Evolutionary conservation across 805 yeast genomes (phyloP).

Genomic region (Sungouiozyma ichnusensis): DNA sequence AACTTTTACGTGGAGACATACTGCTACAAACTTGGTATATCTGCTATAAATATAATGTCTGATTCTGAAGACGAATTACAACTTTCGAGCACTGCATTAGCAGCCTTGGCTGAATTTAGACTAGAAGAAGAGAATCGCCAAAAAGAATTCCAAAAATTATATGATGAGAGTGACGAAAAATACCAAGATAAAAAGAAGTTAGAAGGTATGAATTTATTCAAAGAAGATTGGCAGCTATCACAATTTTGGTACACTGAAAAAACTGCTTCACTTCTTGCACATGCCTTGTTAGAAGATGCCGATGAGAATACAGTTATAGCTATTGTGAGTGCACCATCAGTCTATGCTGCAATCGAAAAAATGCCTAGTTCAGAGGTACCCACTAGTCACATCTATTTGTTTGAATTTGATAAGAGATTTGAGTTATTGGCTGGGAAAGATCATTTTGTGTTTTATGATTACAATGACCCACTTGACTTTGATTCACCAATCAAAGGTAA

Average conservation of each 20-base stretch:
- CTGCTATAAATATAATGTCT: too few species aligned
- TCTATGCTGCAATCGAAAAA: constrained; percentile 67
- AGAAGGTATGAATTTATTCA: constrained; percentile 59
- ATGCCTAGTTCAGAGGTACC: constrained; percentile 44
- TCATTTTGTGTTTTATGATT: constrained; percentile 67
- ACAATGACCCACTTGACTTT: constrained; percentile 53
- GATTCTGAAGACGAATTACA: constrained; percentile 7
- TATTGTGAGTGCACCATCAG: constrained; percentile 84
- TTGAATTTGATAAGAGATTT: constrained; percentile 75
- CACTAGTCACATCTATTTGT: constrained; percentile 57
- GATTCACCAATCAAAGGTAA: constrained; percentile 47
- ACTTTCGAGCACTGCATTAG: constrained; percentile 40
- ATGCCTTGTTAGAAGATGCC: constrained; percentile 68
- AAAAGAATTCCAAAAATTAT: constrained; percentile 45
- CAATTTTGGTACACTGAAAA: constrained; percentile 82
- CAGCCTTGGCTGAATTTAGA: constrained; percentile 53
- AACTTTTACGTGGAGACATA: too few species aligned
- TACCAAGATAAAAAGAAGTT: constrained; percentile 23
- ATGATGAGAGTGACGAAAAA: constrained; percentile 45
- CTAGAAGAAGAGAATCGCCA: constrained; percentile 49
- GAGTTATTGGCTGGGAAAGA: constrained; percentile 57
- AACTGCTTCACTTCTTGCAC: constrained; percentile 60
- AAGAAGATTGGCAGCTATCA: constrained; percentile 90
- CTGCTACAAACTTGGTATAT: neutral
- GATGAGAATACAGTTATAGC: constrained; percentile 60